Evolutionary conservation across 23 red algal genomes (phyloP), one percentile per base, ranked within the genome.

Genomic region (Chondrus crispus): DNA sequence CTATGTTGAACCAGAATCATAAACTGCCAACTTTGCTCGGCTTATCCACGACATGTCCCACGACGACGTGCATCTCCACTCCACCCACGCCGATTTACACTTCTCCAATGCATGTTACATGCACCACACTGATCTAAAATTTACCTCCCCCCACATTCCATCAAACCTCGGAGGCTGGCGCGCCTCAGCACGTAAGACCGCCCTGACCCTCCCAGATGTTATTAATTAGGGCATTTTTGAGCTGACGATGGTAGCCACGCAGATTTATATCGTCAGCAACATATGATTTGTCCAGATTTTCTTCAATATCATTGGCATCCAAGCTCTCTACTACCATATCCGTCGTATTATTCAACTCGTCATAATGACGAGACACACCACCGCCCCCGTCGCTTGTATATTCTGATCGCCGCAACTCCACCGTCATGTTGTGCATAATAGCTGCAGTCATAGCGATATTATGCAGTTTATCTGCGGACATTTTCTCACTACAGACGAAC

Each of bases 341-440:
- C 7, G 60, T 66, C 60, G 60, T 66, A 66, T 66, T 32, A 22
- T 66, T 32, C 26, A 32, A 9, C 60, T 66, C 60, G 35, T 66
- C 8, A 19, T 12, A 90, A 0, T 32, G 48, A 13, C 36, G 19
- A 14, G 36, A 46, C 18, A 37, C n/a, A 19, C 83, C 83, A 51
- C 63, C 29, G 10, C 42, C 14, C 20, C 0, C 0, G 2, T 87
- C 83, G 50, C 58, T 87, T 19, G 28, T 0, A 1, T 87, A 53
- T 49, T 36, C 18, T 19, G 37, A 58, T 10, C 58, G 58, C 37
- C 83, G 0, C n/a, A 53, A 40, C 47, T 87, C 83, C 13, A 87
- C 58, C 4, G 30, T 87, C 62, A 72, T 87, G 60, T 72, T 87
- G 62, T 74, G 83, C 36, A 73, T 22, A 26, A 87, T 87, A 18